phyloP scores from a whole-genome alignment of 1,139 yeast genomes.

The Saccharomycopsis phalli region DNA sequence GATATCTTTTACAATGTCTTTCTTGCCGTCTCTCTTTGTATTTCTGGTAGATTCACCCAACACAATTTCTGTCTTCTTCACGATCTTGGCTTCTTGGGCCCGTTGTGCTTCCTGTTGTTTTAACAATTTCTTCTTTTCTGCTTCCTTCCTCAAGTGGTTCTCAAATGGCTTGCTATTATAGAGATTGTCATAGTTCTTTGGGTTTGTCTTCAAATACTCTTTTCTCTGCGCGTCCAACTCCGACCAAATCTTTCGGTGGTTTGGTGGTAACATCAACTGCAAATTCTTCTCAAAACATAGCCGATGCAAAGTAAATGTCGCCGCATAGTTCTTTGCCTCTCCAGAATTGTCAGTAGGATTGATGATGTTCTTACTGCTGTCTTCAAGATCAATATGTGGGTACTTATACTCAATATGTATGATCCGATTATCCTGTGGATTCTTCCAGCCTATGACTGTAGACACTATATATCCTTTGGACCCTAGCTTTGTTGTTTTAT shows the following conservation, averaged over 20 bases:
- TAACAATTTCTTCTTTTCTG: conserved; percentile 32
- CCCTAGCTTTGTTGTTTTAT: conserved; percentile 49
- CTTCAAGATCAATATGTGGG: conserved; percentile 35
- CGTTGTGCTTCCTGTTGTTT: conserved; percentile 26
- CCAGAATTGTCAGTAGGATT: conserved; percentile 69
- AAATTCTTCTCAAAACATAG: conserved; percentile 73
- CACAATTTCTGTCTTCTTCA: conserved; percentile 35
- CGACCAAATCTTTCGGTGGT: conserved; percentile 73
- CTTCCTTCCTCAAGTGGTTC: conserved; percentile 9
- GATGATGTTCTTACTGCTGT: conserved; percentile 30
- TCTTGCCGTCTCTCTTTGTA: conserved; percentile 14
- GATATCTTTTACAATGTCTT: conserved; percentile 12
- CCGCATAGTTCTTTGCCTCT: conserved; percentile 86
- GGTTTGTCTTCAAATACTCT: conserved; percentile 32
- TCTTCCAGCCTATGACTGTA: conserved; percentile 56
- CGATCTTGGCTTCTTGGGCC: conserved; percentile 22
- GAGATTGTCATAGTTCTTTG: conserved; percentile 38
- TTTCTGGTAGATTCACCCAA: too few relatives aligned
- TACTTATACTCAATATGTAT: conserved; percentile 56
- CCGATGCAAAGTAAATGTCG: conserved; percentile 78
- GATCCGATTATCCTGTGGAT: conserved; percentile 70
- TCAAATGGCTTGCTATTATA: conserved; percentile 29
- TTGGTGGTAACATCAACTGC: conserved; percentile 79
- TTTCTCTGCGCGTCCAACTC: conserved; percentile 55
- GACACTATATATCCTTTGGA: conserved; percentile 54